Conservation (phyloP, 305 asterid genomes). For the Stenogyne calaminthoides region DNA sequence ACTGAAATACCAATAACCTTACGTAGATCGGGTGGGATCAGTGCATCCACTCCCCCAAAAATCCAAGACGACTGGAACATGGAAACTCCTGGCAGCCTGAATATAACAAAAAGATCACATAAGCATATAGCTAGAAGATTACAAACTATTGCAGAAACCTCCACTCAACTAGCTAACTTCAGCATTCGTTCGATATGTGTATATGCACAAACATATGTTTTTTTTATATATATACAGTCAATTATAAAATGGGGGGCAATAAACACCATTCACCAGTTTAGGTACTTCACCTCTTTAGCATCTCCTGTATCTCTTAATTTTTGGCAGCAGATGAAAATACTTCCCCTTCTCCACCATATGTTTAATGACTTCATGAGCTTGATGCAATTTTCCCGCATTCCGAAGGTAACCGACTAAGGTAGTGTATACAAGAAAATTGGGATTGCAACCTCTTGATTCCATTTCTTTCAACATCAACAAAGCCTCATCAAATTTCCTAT, state of each 20-base stretch:
- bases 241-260: conserved; percentile 14
- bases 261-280: conserved; percentile 16
- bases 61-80: conserved; percentile 85
- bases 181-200: not conserved
- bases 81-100: conserved; percentile 81
- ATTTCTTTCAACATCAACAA: conserved; percentile 76
- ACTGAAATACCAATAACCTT: conserved; percentile 66
- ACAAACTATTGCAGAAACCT: conserved; percentile 5
- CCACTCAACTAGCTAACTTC: not conserved
- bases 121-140: conserved; percentile 20
- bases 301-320: conserved; percentile 71
- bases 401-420: conserved; percentile 74
- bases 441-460: conserved; percentile 84
- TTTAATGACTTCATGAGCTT: conserved; percentile 74
- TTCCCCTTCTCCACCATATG: conserved; percentile 86
- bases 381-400: conserved; percentile 72
- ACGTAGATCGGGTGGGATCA: conserved; percentile 68
- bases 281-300: conserved; percentile 38
- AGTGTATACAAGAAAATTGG: conserved; percentile 89
- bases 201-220: not conserved
- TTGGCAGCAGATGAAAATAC: conserved; percentile 67
- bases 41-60: conserved; percentile 87
- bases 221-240: not conserved
- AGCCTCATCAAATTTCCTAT: conserved; percentile 74
- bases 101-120: conserved; percentile 20